Evolutionary conservation across 176 grass and related monocot species (phyloP).

Genomic region (Guadua angustifolia): DNA sequence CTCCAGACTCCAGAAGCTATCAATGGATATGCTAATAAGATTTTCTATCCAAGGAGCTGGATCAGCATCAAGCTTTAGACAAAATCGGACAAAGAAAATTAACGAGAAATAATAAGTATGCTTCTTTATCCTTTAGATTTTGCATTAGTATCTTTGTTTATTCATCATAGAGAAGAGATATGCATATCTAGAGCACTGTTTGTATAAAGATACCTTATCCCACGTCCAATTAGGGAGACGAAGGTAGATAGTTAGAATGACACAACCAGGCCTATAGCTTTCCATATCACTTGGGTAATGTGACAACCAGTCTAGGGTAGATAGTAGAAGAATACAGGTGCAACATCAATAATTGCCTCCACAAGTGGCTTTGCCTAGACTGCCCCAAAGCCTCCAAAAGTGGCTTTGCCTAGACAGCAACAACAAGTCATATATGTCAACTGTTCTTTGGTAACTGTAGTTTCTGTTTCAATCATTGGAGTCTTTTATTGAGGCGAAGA

Average conservation of each 20-base stretch:
- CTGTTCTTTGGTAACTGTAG: too few relatives aligned
- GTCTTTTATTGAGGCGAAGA: too few relatives aligned
- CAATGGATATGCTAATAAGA: conserved; percentile 49
- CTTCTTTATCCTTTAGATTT: conserved; percentile 14
- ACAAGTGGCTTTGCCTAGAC: too few relatives aligned
- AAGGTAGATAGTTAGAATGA: conserved; percentile 88
- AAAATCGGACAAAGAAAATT: conserved; percentile 35
- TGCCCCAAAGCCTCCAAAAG: too few relatives aligned
- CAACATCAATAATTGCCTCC: too few relatives aligned
- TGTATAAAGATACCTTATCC: conserved; percentile 55
- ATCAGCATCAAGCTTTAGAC: conserved; percentile 58
- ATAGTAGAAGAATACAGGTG: too few relatives aligned
- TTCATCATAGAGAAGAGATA: conserved; percentile 13
- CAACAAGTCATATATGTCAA: too few relatives aligned
- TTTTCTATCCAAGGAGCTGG: conserved; percentile 71
- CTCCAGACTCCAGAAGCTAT: conserved; percentile 69
- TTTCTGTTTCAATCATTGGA: too few relatives aligned
- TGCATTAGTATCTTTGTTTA: conserved; percentile 21
- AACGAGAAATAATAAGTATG: conserved; percentile 17
- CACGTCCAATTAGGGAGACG: conserved; percentile 73
- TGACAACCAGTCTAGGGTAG: conserved; percentile 80
- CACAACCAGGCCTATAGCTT: conserved; percentile 90
- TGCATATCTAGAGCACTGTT: not conserved
- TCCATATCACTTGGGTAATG: conserved; percentile 82
- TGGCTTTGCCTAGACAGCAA: too few relatives aligned